These are phyloP conservation scores for Micractinium sp. DNA, from an alignment of 139 green algal species.

Conservation along the genomic window DNA sequence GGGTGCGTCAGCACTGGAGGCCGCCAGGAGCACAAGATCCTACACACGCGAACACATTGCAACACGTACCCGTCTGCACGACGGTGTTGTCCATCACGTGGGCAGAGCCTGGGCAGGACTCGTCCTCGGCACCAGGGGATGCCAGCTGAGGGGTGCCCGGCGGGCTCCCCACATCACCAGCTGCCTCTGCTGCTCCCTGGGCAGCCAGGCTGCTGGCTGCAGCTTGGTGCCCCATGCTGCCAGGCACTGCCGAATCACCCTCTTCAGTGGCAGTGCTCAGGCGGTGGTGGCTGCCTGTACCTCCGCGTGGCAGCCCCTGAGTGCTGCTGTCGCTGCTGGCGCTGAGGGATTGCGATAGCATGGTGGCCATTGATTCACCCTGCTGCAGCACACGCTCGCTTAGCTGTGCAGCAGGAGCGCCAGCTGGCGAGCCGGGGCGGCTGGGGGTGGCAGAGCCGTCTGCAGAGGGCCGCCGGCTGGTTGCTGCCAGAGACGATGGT, in stretches of 20 bases:
- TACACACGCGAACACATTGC: neutral
- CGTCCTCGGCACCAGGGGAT: neutral
- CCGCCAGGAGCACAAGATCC: too few species aligned
- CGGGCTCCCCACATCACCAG: slow-evolving; percentile 10
- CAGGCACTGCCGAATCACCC: neutral
- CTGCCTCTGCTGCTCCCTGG: neutral
- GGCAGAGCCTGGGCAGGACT: slow-evolving; percentile 11
- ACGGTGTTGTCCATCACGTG: slow-evolving; percentile 18
- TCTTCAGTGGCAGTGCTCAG: neutral
- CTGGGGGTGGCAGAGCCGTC: neutral
- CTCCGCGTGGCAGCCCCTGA: neutral
- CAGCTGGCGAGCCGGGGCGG: neutral
- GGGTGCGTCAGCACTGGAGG: neutral
- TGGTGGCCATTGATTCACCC: neutral
- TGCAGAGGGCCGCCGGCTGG: neutral
- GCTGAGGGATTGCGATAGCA: neutral
- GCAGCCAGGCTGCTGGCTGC: neutral
- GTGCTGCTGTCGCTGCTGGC: neutral
- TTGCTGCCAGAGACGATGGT: neutral
- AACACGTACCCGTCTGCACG: slow-evolving; percentile 3
- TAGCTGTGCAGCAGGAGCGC: neutral
- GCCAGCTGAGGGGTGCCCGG: neutral
- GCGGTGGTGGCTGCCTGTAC: neutral
- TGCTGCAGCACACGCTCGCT: neutral
- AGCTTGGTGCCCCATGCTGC: neutral